phyloP scores from a whole-genome alignment of 169 alveolate species.

The Cryptosporidium canis region DNA sequence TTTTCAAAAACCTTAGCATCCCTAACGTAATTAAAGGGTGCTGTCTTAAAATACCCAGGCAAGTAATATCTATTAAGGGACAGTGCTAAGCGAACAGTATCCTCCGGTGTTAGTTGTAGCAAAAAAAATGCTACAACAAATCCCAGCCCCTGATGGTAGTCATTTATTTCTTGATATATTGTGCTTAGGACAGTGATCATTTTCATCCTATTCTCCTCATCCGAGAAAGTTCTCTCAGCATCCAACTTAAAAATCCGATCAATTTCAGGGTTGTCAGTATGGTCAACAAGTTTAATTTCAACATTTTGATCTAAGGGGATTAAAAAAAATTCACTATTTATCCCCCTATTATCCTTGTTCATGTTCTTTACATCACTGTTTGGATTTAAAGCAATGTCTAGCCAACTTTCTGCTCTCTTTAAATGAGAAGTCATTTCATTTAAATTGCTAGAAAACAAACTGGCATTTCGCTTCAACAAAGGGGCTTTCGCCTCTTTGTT shows the following conservation, averaged over 20 bases:
- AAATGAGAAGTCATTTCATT: constrained; percentile 52
- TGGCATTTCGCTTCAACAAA: constrained; percentile 75
- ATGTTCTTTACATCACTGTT: neutral
- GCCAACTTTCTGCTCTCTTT: constrained; percentile 69
- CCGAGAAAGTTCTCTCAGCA: constrained; percentile 78
- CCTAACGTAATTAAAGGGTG: constrained; percentile 79
- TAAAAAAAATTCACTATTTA: neutral
- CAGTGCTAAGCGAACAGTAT: constrained; percentile 72
- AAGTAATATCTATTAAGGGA: constrained; percentile 75
- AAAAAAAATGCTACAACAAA: constrained; percentile 77
- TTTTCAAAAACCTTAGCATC: constrained; percentile 79
- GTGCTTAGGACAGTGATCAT: constrained; percentile 69
- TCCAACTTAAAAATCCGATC: constrained; percentile 75
- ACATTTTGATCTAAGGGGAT: constrained; percentile 4
- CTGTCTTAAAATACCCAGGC: constrained; percentile 79
- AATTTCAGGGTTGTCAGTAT: constrained; percentile 73
- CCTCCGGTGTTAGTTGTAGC: constrained; percentile 73
- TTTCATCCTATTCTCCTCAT: constrained; percentile 57
- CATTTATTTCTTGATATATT: constrained; percentile 73
- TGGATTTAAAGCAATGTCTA: constrained; percentile 68
- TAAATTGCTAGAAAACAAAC: constrained; percentile 44
- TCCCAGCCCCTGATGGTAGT: constrained; percentile 80
- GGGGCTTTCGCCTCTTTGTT: constrained; percentile 77
- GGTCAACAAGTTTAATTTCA: constrained; percentile 10
- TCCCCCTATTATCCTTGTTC: neutral